A percentile compares a stretch with the other conserved stretches of the same genome.
Conservation (phyloP, 1,284 basidiomycete genomes). For the Trichosporon asahii region DNA sequence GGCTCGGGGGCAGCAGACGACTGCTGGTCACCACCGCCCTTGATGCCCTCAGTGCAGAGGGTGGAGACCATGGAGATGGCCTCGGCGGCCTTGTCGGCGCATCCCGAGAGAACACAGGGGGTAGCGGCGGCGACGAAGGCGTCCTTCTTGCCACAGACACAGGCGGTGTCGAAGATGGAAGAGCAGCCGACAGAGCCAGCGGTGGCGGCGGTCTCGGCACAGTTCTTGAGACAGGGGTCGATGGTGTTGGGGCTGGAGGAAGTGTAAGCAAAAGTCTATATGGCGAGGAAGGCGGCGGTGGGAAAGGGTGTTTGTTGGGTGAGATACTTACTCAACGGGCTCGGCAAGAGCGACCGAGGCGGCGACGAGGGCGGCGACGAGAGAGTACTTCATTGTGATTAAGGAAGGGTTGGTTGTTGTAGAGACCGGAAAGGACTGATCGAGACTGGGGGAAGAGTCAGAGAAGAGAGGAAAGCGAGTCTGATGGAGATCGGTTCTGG, state of each 20-base stretch:
- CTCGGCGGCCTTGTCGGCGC: background rate
- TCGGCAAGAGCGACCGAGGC: conserved; percentile 7
- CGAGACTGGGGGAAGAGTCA: background rate
- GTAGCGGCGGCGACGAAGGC: conserved; percentile 5
- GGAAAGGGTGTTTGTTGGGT: background rate
- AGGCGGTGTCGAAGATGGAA: conserved; percentile 2
- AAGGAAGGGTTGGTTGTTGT: conserved; percentile 5
- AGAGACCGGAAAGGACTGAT: conserved; percentile 9
- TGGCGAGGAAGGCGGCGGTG: background rate
- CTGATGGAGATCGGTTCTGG: background rate
- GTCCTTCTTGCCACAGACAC: conserved; percentile 7
- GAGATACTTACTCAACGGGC: conserved; percentile 2
- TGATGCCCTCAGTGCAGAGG: conserved; percentile 10
- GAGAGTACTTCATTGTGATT: conserved; percentile 8
- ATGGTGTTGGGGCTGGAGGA: background rate
- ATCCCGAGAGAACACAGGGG: background rate
- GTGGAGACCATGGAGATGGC: conserved; percentile 6
- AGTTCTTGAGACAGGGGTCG: conserved; percentile 5
- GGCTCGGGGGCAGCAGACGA: background rate
- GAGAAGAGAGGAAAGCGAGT: conserved; percentile 1
- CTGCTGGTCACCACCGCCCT: background rate
- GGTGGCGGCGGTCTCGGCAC: conserved; percentile 3
- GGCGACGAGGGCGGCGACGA: conserved; percentile 1
- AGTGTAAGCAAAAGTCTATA: background rate
- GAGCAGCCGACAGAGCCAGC: conserved; percentile 6